phyloP scores from a whole-genome alignment of 306 rosid species.

The Lathyrus oleraceus region DNA sequence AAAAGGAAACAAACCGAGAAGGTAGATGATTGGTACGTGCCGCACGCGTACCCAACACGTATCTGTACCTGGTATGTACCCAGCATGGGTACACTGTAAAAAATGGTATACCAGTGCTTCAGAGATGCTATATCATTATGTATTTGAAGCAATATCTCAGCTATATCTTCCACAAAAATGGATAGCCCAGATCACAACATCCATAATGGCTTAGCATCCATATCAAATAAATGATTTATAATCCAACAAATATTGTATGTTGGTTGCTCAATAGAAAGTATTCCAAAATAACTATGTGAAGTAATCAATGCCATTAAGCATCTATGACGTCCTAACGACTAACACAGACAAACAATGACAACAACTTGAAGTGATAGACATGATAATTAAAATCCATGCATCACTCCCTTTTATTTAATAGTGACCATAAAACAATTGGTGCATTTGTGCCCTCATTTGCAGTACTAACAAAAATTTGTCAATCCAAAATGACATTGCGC shows the following conservation, averaged over 20 bases:
- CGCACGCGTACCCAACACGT: too few species aligned
- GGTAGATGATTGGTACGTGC: too few species aligned
- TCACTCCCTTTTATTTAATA: constrained; percentile 2
- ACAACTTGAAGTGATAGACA: constrained; percentile 12
- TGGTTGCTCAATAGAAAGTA: not conserved
- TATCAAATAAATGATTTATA: constrained; percentile 14
- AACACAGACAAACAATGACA: not conserved
- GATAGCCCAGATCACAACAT: constrained; percentile 10
- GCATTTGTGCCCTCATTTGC: not conserved
- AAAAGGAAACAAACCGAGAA: too few species aligned
- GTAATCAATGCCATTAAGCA: constrained; percentile 12
- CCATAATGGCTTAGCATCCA: not conserved
- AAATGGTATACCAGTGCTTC: too few species aligned
- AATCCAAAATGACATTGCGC: constrained; percentile 7
- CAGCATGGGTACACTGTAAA: too few species aligned
- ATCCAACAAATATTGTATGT: not conserved
- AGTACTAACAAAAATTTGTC: not conserved
- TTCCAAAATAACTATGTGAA: not conserved
- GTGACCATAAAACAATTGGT: constrained; percentile 7
- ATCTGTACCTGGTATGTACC: too few species aligned
- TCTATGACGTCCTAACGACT: constrained; percentile 5
- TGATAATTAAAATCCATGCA: constrained; percentile 5
- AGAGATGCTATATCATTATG: not conserved
- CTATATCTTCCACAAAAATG: constrained; percentile 9
- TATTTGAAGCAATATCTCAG: constrained; percentile 15